A percentile compares a stretch with the other conserved stretches of the same genome.
phyloP scores from a whole-genome alignment of 1,284 basidiomycete species.

The Rhodotorula sp. region DNA sequence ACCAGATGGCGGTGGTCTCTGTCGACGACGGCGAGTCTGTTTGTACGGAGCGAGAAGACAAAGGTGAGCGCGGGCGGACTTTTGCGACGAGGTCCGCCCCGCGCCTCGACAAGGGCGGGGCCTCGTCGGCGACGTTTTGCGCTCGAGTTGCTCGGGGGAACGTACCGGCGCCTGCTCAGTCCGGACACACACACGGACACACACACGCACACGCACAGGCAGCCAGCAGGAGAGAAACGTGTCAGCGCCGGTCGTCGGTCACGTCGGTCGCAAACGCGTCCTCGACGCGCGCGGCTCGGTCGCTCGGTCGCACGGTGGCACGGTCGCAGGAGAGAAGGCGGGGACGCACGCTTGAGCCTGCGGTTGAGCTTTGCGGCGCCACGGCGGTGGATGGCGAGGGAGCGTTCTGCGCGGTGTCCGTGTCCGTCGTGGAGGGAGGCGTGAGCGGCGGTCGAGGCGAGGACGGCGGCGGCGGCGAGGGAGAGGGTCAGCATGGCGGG shows the following conservation, averaged over 20 bases:
- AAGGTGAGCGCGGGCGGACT: too few species aligned
- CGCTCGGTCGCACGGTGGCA: too few species aligned
- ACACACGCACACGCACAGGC: too few species aligned
- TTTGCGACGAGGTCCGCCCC: too few species aligned
- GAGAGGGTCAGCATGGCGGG: slow-evolving; percentile 11
- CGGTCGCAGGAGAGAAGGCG: background rate
- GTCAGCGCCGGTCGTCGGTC: too few species aligned
- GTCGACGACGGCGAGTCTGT: background rate
- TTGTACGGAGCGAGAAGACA: too few species aligned
- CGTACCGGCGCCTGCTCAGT: too few species aligned
- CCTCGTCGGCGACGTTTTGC: too few species aligned
- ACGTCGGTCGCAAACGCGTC: background rate
- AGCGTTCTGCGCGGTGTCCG: background rate
- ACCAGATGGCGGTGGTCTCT: slow-evolving; percentile 30
- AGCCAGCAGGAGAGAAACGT: too few species aligned
- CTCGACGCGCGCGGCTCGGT: background rate
- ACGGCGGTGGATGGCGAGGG: slow-evolving; percentile 20
- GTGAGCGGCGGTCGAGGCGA: slow-evolving; percentile 12
- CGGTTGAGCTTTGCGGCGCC: slow-evolving; percentile 4
- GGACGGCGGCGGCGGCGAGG: background rate
- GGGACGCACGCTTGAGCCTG: slow-evolving; percentile 15
- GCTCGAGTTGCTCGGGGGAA: too few species aligned
- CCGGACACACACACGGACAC: too few species aligned
- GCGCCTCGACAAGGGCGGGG: too few species aligned
- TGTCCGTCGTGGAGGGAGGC: background rate